Evolutionary conservation across 345 rosid species (phyloP), one percentile per base, ranked within the genome.

Genomic region (Boechera retrofracta): DNA sequence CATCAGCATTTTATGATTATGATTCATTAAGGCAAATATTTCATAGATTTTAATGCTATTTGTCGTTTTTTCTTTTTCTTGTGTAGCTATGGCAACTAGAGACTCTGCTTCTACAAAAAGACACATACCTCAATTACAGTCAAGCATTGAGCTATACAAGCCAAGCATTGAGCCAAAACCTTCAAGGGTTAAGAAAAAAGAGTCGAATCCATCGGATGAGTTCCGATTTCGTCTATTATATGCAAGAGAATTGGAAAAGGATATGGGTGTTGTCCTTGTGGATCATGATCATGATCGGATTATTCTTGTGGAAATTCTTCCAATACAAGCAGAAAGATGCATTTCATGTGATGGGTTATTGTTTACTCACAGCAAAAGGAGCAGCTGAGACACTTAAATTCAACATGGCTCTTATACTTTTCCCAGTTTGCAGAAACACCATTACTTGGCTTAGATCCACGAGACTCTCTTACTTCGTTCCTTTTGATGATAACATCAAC

Each of bases 401-500:
- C 82, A 95, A 95, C 83, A 95, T 95, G 99, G 99, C 98, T 67
- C 92, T 95, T 4, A 83, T 95, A 70, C 97, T 95, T 56, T 82
- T 95, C 76, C 99, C 99, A 0, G 99, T 95, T 21, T 95, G 99
- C 70, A 83, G 98, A 87, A 95, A 95, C 87, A 87, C 88, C 1
- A 92, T 95, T 55, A 95, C 99, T 48, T 87, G 98, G 97, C 97
- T 95, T 7, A 82, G 98, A 83, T 87, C 97, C 53, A 92, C 99
- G 41, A 87, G 62, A 78, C 73, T 95, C 73, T 88, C 94, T 59
- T 81, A 62, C 84, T 73, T 86, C 41, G 85, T 95, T 65, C 99
- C 99, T 48, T 95, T 95, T 61, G 99, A 95, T 80, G 98, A 95
- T 84, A 95, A 95, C 74, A 92, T 92, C 89, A 95, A 92, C 85